A percentile compares a stretch with the other conserved stretches of the same genome.
These are phyloP conservation scores for Cutaneotrichosporon spelunceum DNA, from an alignment of 1,284 basidiomycete species.

Conservation along the genomic window DNA sequence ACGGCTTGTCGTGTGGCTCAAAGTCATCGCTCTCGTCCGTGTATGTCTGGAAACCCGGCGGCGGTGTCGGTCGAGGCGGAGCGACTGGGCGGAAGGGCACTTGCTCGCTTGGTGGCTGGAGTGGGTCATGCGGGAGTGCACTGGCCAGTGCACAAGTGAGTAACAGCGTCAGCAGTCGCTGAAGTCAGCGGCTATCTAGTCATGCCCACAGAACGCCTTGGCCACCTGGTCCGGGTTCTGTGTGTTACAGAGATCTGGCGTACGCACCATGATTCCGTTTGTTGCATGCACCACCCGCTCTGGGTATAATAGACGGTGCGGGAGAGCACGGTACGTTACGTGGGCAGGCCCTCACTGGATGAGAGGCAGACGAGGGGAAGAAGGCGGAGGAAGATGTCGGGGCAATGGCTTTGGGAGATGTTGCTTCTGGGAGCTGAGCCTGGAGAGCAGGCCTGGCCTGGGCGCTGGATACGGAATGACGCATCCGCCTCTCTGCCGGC, in stretches of 20 bases:
- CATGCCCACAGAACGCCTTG: background rate
- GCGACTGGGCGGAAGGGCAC: background rate
- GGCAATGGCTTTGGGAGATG: background rate
- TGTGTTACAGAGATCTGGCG: background rate
- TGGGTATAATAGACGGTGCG: background rate
- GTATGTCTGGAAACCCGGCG: background rate
- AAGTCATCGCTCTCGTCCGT: background rate
- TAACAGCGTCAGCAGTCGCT: background rate
- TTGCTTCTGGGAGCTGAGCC: too few relatives aligned
- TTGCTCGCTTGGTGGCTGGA: background rate
- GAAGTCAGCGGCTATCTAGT: background rate
- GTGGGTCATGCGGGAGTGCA: background rate
- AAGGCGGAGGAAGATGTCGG: background rate
- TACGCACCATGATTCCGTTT: background rate
- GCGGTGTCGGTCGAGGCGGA: background rate
- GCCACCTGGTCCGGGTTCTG: background rate
- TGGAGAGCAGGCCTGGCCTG: too few relatives aligned
- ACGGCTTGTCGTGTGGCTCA: conserved; percentile 2
- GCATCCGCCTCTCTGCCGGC: too few relatives aligned
- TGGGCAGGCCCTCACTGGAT: background rate
- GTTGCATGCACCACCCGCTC: background rate
- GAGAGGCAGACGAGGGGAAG: background rate
- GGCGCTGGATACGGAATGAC: too few relatives aligned
- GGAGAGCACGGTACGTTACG: background rate
- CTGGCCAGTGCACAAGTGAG: background rate